These are phyloP conservation scores for Psilocybe cyanescens DNA, from an alignment of 768 basidiomycete genomes.

Conservation along the genomic window DNA sequence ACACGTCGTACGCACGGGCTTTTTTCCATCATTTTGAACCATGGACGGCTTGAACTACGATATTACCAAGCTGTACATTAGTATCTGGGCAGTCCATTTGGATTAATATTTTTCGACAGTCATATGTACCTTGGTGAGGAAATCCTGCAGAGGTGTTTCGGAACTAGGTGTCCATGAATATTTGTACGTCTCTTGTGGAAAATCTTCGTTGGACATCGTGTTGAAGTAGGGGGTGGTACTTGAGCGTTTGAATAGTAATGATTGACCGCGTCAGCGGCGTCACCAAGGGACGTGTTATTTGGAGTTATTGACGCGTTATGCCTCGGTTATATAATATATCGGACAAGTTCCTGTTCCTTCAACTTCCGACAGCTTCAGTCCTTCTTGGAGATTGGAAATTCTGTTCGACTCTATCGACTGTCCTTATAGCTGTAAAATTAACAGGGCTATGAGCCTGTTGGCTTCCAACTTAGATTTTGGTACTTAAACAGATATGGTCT, in stretches of 20 bases:
- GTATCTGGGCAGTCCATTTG: not conserved
- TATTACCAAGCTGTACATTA: not conserved
- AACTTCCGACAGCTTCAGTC: too few relatives aligned
- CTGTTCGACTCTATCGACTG: too few relatives aligned
- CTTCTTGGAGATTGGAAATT: too few relatives aligned
- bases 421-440: too few relatives aligned
- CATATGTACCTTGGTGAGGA: slow-evolving; percentile 52
- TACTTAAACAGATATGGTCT: too few relatives aligned
- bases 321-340: not conserved
- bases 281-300: slow-evolving; percentile 31
- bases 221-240: not conserved
- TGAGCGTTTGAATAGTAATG: too few relatives aligned
- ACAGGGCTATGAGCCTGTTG: too few relatives aligned
- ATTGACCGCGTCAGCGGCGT: slow-evolving; percentile 10
- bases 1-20: slow-evolving; percentile 54
- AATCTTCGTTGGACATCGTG: slow-evolving; percentile 40
- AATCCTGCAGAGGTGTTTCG: slow-evolving; percentile 49
- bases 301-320: slow-evolving; percentile 25
- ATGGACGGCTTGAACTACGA: slow-evolving; percentile 73
- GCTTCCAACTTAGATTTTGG: too few relatives aligned
- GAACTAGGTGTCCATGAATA: slow-evolving; percentile 57
- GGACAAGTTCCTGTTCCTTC: not conserved
- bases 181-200: slow-evolving; percentile 40
- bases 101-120: not conserved
- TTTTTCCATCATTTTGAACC: slow-evolving; percentile 77